These are phyloP conservation scores for Cordyceps fumosorosea DNA, from an alignment of 2,329 filamentous ascomycete genomes.

Conservation along the genomic window DNA sequence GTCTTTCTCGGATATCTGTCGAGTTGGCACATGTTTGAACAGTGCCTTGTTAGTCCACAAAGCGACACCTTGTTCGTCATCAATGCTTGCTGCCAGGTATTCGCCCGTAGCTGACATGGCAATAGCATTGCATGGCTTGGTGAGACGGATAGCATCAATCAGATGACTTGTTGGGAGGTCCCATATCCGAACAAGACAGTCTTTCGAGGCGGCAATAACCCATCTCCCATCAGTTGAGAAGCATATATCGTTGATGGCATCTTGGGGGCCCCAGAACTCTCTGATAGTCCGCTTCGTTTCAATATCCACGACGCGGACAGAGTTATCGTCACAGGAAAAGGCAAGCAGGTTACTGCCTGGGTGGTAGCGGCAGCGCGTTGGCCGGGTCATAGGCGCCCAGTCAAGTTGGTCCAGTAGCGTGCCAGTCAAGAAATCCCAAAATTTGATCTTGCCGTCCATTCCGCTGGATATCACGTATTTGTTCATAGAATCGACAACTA, in stretches of 20 bases:
- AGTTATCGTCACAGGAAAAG: constrained; percentile 81
- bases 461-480: constrained; percentile 79
- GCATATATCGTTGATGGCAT: constrained; percentile 69
- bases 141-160: constrained; percentile 81
- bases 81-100: constrained; percentile 83
- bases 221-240: constrained; percentile 93
- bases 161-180: constrained; percentile 93
- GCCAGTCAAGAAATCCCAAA: constrained; percentile 92
- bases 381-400: constrained; percentile 68
- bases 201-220: constrained; percentile 82
- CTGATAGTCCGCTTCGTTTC: constrained; percentile 86
- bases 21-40: constrained; percentile 81
- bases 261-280: constrained; percentile 80
- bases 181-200: constrained; percentile 79
- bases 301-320: constrained; percentile 82
- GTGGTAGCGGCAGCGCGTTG: constrained; percentile 75
- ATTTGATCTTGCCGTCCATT: constrained; percentile 88
- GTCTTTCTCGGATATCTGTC: constrained; percentile 73
- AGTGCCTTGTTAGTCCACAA: constrained; percentile 93
- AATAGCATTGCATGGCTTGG: constrained; percentile 72
- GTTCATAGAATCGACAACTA: constrained; percentile 86
- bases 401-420: constrained; percentile 72
- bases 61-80: constrained; percentile 78
- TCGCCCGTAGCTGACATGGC: constrained; percentile 88
- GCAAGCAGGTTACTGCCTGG: constrained; percentile 78